These are phyloP conservation scores for Staphylotrichum longicolle DNA, from an alignment of 495 filamentous ascomycete species.

Conservation along the genomic window DNA sequence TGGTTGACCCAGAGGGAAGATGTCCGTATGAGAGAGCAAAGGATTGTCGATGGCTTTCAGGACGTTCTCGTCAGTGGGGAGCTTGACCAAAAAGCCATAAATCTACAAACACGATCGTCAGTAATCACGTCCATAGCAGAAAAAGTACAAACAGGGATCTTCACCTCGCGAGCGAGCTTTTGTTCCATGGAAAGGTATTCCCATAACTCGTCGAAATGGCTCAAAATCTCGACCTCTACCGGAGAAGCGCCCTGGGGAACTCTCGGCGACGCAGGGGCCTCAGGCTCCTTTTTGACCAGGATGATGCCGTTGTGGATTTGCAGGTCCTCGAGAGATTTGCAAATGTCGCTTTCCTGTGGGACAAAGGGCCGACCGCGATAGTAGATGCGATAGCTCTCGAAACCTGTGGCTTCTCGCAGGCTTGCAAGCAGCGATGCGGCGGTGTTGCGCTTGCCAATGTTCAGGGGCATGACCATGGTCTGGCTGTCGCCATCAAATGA, in stretches of 20 bases:
- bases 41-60: constrained; percentile 57
- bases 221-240: constrained; percentile 72
- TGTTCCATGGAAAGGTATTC: constrained; percentile 75
- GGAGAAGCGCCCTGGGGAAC: constrained; percentile 45
- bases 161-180: constrained; percentile 64
- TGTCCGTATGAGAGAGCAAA: constrained; percentile 49
- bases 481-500: constrained; percentile 59
- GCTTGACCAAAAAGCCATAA: constrained; percentile 68
- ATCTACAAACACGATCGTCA: constrained; percentile 50
- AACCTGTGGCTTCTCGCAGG: constrained; percentile 64
- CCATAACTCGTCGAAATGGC: constrained; percentile 85
- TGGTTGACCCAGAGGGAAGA: constrained; percentile 68
- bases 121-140: constrained; percentile 8
- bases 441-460: constrained; percentile 68
- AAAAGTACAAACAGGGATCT: constrained; percentile 8
- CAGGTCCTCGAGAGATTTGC: constrained; percentile 56
- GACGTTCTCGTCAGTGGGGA: constrained; percentile 66
- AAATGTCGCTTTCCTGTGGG: constrained; percentile 48
- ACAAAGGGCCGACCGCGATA: constrained; percentile 49
- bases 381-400: constrained; percentile 62
- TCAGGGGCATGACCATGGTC: constrained; percentile 56
- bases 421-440: constrained; percentile 62
- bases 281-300: constrained; percentile 51
- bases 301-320: constrained; percentile 61
- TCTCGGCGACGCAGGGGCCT: constrained; percentile 33